Evolutionary conservation across 768 basidiomycete species (phyloP), one percentile per base, ranked within the genome.

Genomic region (Amanita pallidorosea): DNA sequence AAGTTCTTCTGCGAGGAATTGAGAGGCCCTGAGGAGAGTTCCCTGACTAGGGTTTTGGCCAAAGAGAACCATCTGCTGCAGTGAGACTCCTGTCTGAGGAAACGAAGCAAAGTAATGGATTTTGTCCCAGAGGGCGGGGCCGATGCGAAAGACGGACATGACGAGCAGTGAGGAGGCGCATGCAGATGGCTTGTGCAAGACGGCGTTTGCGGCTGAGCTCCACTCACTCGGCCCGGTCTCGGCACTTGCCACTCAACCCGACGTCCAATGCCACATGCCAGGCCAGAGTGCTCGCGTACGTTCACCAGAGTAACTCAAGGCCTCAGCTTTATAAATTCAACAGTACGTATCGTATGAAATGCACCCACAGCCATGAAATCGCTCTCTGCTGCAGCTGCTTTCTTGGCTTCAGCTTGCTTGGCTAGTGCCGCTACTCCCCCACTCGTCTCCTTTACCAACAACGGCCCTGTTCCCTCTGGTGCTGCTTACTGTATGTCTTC

Each of bases 41-140:
- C 95, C 95, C 63, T 95, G 90, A 49, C 81, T 85, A 0, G 95
- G 94, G 61, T 97, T 88, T 70, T 96, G 92, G 0, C 95, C 95
- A 61, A 99, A 97, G 49, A 88, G 77, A 45, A 96, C 91, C 94
- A 99, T 97, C 69, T 98, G 95, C 67, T 96, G 88, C 17, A 97
- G 74, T 0, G 93, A 96, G 3, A 98, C 94, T 46, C 91, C 89
- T 0, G 92, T 95, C 68, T 94, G 94, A 2, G 89, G 89, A 66
- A 93, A 93, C 1, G 85, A 86, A 0, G 89, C 87, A 61, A 88
- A 93, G 59, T 93, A 87, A 67, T 87, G 86, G 54, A 94, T 89
- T 66, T 78, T 84, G 68, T 92, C 88, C 90, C 91, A 93, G 55
- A 93, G 70, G 7, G 80, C 72, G 52, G 82, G 70, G 13, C 83